These are phyloP conservation scores for Pseudomicrostroma phylloplanum DNA, from an alignment of 1,284 basidiomycete species.

Conservation along the genomic window DNA sequence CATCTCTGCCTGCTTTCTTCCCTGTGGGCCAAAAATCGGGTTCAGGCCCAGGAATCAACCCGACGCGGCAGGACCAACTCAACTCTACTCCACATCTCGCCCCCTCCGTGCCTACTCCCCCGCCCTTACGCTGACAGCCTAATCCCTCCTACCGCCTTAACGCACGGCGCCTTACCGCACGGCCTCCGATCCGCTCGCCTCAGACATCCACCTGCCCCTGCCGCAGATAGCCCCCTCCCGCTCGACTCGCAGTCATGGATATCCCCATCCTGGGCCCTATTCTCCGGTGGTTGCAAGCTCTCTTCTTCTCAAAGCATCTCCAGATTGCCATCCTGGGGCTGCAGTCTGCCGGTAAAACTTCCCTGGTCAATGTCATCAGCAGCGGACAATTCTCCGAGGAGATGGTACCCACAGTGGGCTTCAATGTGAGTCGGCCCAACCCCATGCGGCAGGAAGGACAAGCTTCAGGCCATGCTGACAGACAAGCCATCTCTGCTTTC, in stretches of 20 bases:
- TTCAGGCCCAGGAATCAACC: no score
- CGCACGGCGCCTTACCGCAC: not conserved
- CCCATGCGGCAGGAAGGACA: not conserved
- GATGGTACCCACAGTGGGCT: slow-evolving; percentile 86
- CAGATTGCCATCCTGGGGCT: slow-evolving; percentile 90
- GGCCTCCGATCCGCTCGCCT: not conserved
- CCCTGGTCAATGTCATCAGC: slow-evolving; percentile 79
- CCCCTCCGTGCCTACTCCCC: no score
- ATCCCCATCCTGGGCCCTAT: slow-evolving; percentile 15
- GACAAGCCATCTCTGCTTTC: not conserved
- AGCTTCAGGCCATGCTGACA: not conserved
- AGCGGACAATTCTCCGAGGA: slow-evolving; percentile 77
- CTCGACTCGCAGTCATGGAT: not conserved
- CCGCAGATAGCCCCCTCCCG: no score
- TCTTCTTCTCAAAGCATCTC: slow-evolving; percentile 80
- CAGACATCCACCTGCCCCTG: not conserved
- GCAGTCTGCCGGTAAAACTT: slow-evolving; percentile 90
- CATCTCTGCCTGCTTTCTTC: no score
- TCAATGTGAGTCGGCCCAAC: slow-evolving; percentile 49
- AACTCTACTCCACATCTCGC: no score
- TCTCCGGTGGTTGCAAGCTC: slow-evolving; percentile 51
- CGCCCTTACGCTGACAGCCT: no score
- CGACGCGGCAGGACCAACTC: no score
- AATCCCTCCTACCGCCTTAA: no score
- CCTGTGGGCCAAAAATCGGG: no score